Evolutionary conservation across 805 yeast species (phyloP), one percentile per base, ranked within the genome.

Genomic region (Brettanomyces bruxellensis): DNA sequence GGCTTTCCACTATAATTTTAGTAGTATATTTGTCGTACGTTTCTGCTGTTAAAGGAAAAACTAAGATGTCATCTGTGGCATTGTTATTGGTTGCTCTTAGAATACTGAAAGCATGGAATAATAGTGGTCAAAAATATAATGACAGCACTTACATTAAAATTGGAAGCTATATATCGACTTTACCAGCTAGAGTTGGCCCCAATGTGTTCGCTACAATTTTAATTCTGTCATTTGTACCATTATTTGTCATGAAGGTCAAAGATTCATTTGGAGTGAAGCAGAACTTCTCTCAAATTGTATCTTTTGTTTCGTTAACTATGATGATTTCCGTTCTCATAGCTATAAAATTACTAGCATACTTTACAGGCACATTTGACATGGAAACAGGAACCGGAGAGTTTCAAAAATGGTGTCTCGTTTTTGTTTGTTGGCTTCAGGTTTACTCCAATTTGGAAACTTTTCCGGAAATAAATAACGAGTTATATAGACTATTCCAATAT

Each of bases 71-170:
- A 22, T 53, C 61, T 51, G 49, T 52, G 12, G 1, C 47, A 1
- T 22, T 50, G 9, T 30, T 66, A 23, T 49, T 70, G 4, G 18
- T 64, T 0, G 60, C 77, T 3, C 49, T 83, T 8, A 72, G 97
- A 47, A 7, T 82, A 0, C 60, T 89, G 23, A 72, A 93, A 47
- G 83, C 87, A 1, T 93, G 96, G 95, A 86, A 83, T 57, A 83
- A 83, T 53, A 79, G 91, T 44, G 98, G 98, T 1, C 97, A 90
- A 57, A 93, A 93, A 53, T 81, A 74, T 58, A 69, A 68, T 45
- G 42, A 64, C n/a, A 66, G 71, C 39, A 71, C 75, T 13, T 72
- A 72, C 18, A 61, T 69, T 41, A 79, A 79, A 38, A 53, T 83
- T 4, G 68, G 78, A 0, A 59, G 71, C 1, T 66, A 66, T 38